Evolutionary conservation across 331 rosid genomes (phyloP).

Genomic region (Rhamnella rubrinervis): DNA sequence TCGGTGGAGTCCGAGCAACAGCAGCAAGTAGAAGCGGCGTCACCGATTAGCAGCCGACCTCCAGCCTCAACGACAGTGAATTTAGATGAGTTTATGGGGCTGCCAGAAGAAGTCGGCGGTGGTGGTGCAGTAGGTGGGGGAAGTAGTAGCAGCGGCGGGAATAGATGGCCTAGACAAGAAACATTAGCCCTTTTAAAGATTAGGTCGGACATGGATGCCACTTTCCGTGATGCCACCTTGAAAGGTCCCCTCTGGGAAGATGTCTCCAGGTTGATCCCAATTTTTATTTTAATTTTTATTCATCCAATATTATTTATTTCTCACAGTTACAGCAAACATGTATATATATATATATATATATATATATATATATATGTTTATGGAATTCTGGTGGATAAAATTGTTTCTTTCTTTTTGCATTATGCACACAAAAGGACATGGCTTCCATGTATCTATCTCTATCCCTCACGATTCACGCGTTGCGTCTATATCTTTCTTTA

Average conservation of each 20-base stretch:
- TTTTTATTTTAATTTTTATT: too few relatives aligned
- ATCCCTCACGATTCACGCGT: constrained; percentile 31
- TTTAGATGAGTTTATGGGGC: constrained; percentile 41
- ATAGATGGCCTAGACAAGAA: constrained; percentile 55
- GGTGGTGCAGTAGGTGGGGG: constrained; percentile 8
- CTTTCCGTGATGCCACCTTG: constrained; percentile 47
- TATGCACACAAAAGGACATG: constrained; percentile 6
- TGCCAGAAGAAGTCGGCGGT: constrained; percentile 14
- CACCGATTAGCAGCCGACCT: constrained; percentile 52
- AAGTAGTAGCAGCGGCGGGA: constrained; percentile 28
- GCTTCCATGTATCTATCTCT: constrained; percentile 7
- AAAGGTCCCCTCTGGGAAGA: constrained; percentile 56
- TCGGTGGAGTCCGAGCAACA: background rate
- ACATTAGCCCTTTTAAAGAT: constrained; percentile 42
- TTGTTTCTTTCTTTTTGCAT: background rate
- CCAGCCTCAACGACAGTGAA: constrained; percentile 36
- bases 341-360: too few relatives aligned
- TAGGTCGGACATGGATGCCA: constrained; percentile 52
- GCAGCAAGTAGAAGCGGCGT: constrained; percentile 48
- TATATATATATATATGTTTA: background rate
- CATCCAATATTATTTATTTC: too few relatives aligned
- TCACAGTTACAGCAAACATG: too few relatives aligned
- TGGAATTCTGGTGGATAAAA: background rate
- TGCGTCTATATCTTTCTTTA: constrained; percentile 10
- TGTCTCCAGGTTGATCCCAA: constrained; percentile 41